Percentiles rank a stretch among this genome's conserved stretches.
phyloP scores from a whole-genome alignment of 2,329 filamentous ascomycete genomes.

The Curvularia sp. region DNA sequence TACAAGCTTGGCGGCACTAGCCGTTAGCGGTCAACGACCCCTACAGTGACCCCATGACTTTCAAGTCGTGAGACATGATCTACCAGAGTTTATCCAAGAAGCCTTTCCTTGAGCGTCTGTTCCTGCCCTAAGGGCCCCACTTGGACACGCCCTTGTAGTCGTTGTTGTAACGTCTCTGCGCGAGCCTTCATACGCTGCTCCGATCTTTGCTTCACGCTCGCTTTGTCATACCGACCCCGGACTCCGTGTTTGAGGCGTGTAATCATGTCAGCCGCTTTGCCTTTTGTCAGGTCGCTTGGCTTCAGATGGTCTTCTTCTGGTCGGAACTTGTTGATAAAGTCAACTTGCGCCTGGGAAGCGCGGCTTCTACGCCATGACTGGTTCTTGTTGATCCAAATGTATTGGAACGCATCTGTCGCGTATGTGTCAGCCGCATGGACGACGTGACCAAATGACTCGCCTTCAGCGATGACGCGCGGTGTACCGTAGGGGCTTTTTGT shows the following conservation, averaged over 20 bases:
- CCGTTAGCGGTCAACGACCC: background rate
- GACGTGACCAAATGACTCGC: constrained; percentile 73
- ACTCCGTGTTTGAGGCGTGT: constrained; percentile 89
- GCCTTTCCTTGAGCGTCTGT: constrained; percentile 15
- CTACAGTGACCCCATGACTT: background rate
- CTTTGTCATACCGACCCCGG: constrained; percentile 60
- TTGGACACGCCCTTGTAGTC: constrained; percentile 54
- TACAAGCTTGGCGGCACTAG: constrained; percentile 2
- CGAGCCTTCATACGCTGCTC: constrained; percentile 52
- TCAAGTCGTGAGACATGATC: background rate
- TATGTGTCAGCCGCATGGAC: constrained; percentile 87
- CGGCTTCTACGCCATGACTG: constrained; percentile 74
- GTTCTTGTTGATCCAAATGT: constrained; percentile 69
- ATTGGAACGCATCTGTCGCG: constrained; percentile 70
- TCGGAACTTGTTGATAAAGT: constrained; percentile 72
- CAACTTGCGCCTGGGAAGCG: constrained; percentile 68
- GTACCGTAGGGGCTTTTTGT: constrained; percentile 67
- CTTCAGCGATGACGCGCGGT: constrained; percentile 72
- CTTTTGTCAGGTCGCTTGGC: constrained; percentile 71
- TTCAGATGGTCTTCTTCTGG: constrained; percentile 63
- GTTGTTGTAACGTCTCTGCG: constrained; percentile 55
- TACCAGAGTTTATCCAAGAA: constrained; percentile 6
- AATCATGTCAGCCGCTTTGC: constrained; percentile 87
- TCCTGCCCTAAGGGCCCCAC: constrained; percentile 55
- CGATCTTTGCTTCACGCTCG: constrained; percentile 41